Evolutionary conservation across 257 asterid species (phyloP), one percentile per base, ranked within the genome.

Genomic region (Forsythia viridissima): DNA sequence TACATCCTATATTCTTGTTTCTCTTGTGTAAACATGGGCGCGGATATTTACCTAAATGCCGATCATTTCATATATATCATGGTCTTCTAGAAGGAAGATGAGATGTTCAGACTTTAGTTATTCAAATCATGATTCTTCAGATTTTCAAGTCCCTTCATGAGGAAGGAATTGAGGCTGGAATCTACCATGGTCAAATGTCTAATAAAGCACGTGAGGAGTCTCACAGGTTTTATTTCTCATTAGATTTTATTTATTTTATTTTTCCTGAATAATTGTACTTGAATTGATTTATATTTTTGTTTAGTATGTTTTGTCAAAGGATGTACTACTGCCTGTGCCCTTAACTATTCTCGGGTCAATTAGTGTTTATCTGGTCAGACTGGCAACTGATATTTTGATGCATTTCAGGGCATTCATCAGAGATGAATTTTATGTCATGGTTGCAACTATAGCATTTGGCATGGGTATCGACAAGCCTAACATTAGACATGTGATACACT

Each of bases 391-490:
- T 78, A 59, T 44, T 72, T 75, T 73, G 73, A 79, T 80, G 73
- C 82, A 85, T 77, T 79, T 75, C 93, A 94, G 99, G 86, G 87
- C 95, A 81, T 94, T 92, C 85, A 94, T 93, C 83, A 87, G 96
- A 86, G 99, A 94, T 85, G 99, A 94, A 80, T 87, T 91, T 84
- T 89, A 88, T 87, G 97, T 91, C 78, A 94, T 94, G 98, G 92
- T 93, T 77, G 98, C 98, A 79, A 94, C 99, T 83, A 81, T 94
- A 84, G 98, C 99, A 78, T 94, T 94, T 81, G 99, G 99, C 83
- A 94, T 94, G 99, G 99, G 99, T 41, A 94, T 94, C 69, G 98
- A 94, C 87, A 94, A 94, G 84, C 98, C 99, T 75, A 91, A 94
- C 80, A 84, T 94, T 79, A 91, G 98, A 81, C 86, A 93, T 76